Base-by-base conservation (phyloP, 1,139 yeast species). In the Maudiozyma humilis region DNA sequence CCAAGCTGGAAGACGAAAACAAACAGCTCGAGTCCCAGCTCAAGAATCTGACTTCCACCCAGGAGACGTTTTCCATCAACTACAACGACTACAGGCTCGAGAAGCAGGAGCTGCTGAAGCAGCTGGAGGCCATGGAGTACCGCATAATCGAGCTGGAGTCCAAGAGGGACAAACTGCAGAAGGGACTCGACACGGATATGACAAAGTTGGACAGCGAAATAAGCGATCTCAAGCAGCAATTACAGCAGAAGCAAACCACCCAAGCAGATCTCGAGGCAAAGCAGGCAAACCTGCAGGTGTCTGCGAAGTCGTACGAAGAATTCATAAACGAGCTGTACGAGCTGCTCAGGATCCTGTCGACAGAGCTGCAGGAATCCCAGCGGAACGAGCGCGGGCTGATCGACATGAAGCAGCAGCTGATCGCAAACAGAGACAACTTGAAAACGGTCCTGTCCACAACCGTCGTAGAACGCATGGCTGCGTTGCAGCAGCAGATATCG, bases 51-150 rank as follows among this genome's bases (percentile, higher is more conserved):
- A 83, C 82, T 50, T 71, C 69, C 41, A 63, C 73, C 1, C 95
- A 85, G 57, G 88, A 83, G 52, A 64, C 70, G 18, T 65, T 84
- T 40, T 73, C 83, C 0, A 63, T 69, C n/a, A 88, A 83, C 51
- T 87, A 84, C 57, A 70, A 73, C 27, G 74, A 72, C 41, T 84
- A 85, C 62, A 82, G 79, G 59, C 67, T 70, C 20, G 81, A 79
- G 46, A 86, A 85, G 56, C 67, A 69, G 16, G 65, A 75, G 33
- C 61, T 84, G 44, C 71, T 81, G 27, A 73, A 74, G 40, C 74
- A 76, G 48, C 44, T 67, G 37, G 69, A 66, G 41, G 54, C 58
- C 15, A 51, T 57, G 30, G 64, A 64, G 32, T 64, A 57, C 44
- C 53, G 62, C 39, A 46, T 79, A 13, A 66, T 74, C 32, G 87